Conservation (phyloP, 331 rosid genomes). For the Quercus lobata region DNA sequence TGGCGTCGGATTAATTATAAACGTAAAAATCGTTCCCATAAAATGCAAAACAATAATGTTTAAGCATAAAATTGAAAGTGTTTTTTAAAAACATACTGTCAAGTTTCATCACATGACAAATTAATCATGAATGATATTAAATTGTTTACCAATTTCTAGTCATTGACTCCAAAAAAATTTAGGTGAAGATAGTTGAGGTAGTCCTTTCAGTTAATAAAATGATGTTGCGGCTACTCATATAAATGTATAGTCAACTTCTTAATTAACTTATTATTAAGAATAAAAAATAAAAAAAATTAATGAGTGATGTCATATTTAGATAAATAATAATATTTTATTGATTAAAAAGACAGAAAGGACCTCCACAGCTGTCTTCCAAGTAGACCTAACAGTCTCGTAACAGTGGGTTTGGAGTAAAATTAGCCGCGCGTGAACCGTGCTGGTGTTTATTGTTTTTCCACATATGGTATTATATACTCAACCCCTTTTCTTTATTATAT, state of each 20-base stretch:
- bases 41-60: neutral
- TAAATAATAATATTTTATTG: no score
- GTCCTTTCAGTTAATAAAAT: no score
- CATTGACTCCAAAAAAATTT: no score
- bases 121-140: neutral
- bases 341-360: no score
- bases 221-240: fast-evolving
- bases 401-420: neutral
- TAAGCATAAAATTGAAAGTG: neutral
- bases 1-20: neutral
- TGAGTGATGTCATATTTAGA: fast-evolving
- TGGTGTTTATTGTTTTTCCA: neutral
- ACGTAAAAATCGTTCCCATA: neutral
- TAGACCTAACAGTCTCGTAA: no score
- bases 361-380: no score
- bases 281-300: no score
- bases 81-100: neutral
- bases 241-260: no score
- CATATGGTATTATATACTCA: no score
- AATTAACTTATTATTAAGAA: no score
- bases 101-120: neutral
- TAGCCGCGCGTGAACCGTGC: neutral
- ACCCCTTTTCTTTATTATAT: no score
- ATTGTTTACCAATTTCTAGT: neutral
- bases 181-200: fast-evolving